A percentile compares a stretch with the other conserved stretches of the same genome.
phyloP scores from a whole-genome alignment of 768 basidiomycete genomes.

The Leucosporidium scottii region DNA sequence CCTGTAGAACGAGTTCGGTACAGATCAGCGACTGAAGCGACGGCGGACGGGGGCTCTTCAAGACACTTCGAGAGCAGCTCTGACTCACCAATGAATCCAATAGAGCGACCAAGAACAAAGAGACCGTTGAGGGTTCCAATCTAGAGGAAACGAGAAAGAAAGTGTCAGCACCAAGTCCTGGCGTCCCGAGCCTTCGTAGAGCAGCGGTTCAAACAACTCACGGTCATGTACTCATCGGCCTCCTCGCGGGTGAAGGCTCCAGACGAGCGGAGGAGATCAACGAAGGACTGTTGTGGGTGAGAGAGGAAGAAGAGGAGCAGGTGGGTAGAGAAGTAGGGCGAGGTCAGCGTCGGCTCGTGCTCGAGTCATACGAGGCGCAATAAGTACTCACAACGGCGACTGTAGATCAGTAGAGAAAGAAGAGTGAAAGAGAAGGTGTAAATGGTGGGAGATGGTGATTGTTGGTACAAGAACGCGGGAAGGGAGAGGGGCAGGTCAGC shows the following conservation, averaged over 20 bases:
- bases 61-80: too few species aligned
- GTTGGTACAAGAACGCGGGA: neutral
- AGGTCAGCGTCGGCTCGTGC: too few species aligned
- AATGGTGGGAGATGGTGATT: neutral
- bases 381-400: conserved; percentile 19
- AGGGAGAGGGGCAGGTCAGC: neutral
- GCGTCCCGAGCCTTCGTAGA: neutral
- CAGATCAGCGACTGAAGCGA: too few species aligned
- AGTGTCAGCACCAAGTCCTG: too few species aligned
- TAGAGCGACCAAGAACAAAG: conserved; percentile 88
- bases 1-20: conserved; percentile 77
- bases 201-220: conserved; percentile 36
- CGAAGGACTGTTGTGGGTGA: conserved; percentile 72
- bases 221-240: conserved; percentile 87
- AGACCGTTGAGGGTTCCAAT: conserved; percentile 92
- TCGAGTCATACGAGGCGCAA: conserved; percentile 14
- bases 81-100: too few species aligned
- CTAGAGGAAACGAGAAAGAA: conserved; percentile 35
- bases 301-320: neutral
- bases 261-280: conserved; percentile 81
- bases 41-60: too few species aligned
- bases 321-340: neutral
- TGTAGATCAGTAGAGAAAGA: neutral
- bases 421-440: neutral
- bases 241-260: conserved; percentile 94